Evolutionary conservation across 495 filamentous ascomycete species (phyloP), one percentile per base, ranked within the genome.

Genomic region (Neurospora sp.): DNA sequence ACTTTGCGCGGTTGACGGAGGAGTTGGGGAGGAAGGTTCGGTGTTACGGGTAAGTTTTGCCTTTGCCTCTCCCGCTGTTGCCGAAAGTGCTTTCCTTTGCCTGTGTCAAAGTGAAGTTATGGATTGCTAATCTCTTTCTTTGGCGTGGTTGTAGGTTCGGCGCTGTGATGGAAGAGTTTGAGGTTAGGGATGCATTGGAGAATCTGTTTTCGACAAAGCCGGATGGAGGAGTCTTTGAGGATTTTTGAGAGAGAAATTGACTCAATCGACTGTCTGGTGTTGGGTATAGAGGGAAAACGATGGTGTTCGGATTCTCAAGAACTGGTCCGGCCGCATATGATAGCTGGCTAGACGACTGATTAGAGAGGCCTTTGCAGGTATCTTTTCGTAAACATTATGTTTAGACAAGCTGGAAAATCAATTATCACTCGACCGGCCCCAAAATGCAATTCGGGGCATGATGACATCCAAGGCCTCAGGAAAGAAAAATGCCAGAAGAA

Each of bases 101-200:
- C 3, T n/a, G 19, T 69, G 2, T 69, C 39, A 17, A 34, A 28
- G 48, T n/a, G 38, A 28, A 21, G 17, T 24, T 21, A 3, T 19
- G 24, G 11, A 37, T 37, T 70, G 71, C 76, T 80, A 72, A 81
- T 69, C 38, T 13, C 73, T 62, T 15, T 34, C 4, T 28, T 48
- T 59, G n/a, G 34, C 43, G 38, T 72, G 13, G 8, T 13, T 38
- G 11, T 77, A 94, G 92, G 11, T 94, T 95, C 76, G 92, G 92
- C 24, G 92, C 92, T 28, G 92, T 94, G 28, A 84, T 94, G 77
- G 95, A 98, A 77, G 93, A 98, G 78, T 97, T 96, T 77, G 95
- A 98, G 78, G 90, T 99, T 37, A 85, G 89, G 42, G 96, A 98
- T 83, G 94, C 94, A 38, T 79, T 98, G 70, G 90, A 91, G 76